Evolutionary conservation across 2,329 filamentous ascomycete genomes (phyloP), one percentile per base, ranked within the genome.

Genomic region (Neonectria sp.): DNA sequence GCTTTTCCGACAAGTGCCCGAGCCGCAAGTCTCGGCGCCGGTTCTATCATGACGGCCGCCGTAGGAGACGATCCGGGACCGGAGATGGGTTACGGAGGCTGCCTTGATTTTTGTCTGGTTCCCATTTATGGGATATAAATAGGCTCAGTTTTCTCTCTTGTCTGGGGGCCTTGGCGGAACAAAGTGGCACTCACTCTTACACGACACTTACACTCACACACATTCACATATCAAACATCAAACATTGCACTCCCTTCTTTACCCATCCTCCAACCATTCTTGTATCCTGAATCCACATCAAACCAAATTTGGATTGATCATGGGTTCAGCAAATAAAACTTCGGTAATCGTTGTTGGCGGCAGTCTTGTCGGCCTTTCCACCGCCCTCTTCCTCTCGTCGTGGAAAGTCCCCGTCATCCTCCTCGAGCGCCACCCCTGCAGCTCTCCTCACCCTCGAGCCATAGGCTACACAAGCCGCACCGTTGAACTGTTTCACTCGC

Each of bases 291-390:
- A 24, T n/a, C 40, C 7, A 45, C 11, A 21, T 5, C 3, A 45
- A n/a, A 15, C 37, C n/a, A 21, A 17, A 6, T 33, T 46, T 35
- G 29, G 17, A 21, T 24, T 8, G 21, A 48, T 25, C 4, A 67
- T 67, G 65, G 46, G 37, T 9, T 29, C 49, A 29, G 9, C 60
- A 33, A 52, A 43, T 12, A 55, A 71, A 31, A 72, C 69, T 1
- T 67, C 68, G n/a, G 71, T 83, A 40, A 74, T 83, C 11, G 77
- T 84, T 29, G 72, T 84, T 2, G 82, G 82, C 17, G 81, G 79
- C 17, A 80, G 79, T 31, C 77, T 83, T 2, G 79, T 82, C 27
- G 82, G 82, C 25, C 77, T 84, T 12, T 79, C 77, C 2, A 77
- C 80, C 31, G 79, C 81, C 2, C 73, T 84, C 31, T 80, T 79